Evolutionary conservation across 768 basidiomycete genomes (phyloP), one percentile per base, ranked within the genome.

Genomic region (Daedaleopsis nitida): DNA sequence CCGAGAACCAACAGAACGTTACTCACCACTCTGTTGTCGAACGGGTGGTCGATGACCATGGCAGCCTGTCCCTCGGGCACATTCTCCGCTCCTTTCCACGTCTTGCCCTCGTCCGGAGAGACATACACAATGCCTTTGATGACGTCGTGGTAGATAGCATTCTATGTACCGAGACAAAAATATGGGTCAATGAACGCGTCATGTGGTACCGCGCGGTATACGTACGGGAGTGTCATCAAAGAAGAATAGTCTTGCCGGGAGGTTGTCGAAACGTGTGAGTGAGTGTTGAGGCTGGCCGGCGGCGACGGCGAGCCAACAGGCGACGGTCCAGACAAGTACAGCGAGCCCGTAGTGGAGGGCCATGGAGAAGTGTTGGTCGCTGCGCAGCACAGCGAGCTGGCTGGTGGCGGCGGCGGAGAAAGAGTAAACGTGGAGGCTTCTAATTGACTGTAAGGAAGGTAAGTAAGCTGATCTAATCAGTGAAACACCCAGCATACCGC

Each of bases 221-320:
- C 89, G 67, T 66, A 96, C 96, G 34, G 88, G 75, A 8, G 92
- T 88, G 76, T 97, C 96, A 64, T 98, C 92, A 76, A 98, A 97
- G 81, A 94, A 98, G 78, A 90, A 91, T 55, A 96, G 71, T 67
- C 83, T 81, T 13, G 83, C 83, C 10, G 94, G 94, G 38, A 91
- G 76, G 72, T 91, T 90, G 51, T 83, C 69, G 73, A 96, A 92
- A 58, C 79, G 75, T 37, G 75, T 80, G 55, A 87, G 66, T 7
- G 74, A 62, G 64, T 81, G 76, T 60, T 80, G 70, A 66, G 86
- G 87, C 27, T 80, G 81, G 4, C 66, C 66, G 32, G 35, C 14
- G 0, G 42, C 53, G 21, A 58, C 8, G 4, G 39, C 49, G n/a
- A 62, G 51, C 47, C 67, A 44, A 17, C 53, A 34, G 13, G 60